Conservation (phyloP, 352 stramenopile species). For the Pythium aristosporum region DNA sequence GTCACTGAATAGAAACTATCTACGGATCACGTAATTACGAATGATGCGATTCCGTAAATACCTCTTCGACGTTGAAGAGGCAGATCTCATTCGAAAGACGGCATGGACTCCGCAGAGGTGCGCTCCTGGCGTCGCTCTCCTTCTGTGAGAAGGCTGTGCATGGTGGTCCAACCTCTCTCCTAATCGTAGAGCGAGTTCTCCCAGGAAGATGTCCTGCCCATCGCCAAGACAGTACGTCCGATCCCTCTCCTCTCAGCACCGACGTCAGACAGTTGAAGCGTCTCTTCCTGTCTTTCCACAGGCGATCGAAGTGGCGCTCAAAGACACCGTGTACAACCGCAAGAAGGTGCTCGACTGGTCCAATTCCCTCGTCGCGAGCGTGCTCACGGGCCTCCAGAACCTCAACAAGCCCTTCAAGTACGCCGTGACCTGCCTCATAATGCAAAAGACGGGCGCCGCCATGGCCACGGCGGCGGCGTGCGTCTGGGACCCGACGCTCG, state of each 20-base stretch:
- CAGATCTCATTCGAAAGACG: background rate
- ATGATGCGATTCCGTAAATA: constrained; percentile 2
- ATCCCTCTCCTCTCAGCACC: background rate
- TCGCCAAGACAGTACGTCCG: constrained; percentile 55
- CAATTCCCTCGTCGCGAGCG: constrained; percentile 76
- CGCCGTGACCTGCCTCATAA: constrained; percentile 81
- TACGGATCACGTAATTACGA: constrained; percentile 24
- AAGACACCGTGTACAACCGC: constrained; percentile 83
- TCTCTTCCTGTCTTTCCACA: constrained; percentile 9
- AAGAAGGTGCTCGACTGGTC: constrained; percentile 88
- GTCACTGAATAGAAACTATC: constrained; percentile 4
- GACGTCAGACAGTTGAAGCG: background rate
- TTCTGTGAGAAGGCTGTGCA: too few relatives aligned
- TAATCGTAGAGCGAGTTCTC: constrained; percentile 64
- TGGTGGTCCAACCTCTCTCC: too few relatives aligned
- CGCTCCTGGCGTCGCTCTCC: too few relatives aligned
- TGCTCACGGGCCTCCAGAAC: constrained; percentile 79
- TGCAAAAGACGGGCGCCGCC: constrained; percentile 81
- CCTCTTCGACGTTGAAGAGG: constrained; percentile 9
- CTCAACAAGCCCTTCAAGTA: constrained; percentile 89
- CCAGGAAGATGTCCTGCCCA: constrained; percentile 73
- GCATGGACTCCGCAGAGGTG: constrained; percentile 41
- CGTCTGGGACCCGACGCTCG: constrained; percentile 74
- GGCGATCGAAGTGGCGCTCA: constrained; percentile 75
- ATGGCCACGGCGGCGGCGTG: constrained; percentile 71